Percentiles rank a stretch among this genome's conserved stretches.
phyloP scores from a whole-genome alignment of 2,329 filamentous ascomycete species.

The Emericellopsis atlantica region DNA sequence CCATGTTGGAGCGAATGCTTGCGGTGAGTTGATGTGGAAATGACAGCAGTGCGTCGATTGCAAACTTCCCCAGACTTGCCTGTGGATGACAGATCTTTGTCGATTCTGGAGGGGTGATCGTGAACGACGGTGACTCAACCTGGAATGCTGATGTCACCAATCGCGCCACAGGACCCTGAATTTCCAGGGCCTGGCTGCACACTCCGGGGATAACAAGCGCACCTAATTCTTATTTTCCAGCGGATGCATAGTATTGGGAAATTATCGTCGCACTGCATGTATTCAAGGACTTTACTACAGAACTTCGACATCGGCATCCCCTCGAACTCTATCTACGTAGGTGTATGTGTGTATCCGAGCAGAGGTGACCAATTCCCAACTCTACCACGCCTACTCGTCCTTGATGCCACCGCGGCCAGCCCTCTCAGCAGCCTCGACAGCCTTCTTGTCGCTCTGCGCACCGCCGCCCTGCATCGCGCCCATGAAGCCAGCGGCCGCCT shows the following conservation, averaged over 20 bases:
- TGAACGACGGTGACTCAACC: neutral
- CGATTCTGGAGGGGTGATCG: neutral
- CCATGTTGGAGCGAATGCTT: neutral
- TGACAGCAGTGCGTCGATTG: no score
- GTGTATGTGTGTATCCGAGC: neutral
- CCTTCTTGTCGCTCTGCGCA: constrained; percentile 86
- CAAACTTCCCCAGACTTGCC: no score
- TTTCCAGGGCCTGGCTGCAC: no score
- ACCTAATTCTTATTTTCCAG: no score
- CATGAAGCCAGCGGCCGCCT: constrained; percentile 74
- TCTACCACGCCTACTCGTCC: constrained; percentile 45
- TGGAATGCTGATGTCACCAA: neutral
- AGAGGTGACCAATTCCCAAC: neutral
- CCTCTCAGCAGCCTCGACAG: constrained; percentile 68
- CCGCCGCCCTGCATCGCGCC: constrained; percentile 59
- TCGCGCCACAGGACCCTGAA: no score
- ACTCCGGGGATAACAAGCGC: no score
- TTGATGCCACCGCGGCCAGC: constrained; percentile 58
- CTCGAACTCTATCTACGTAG: neutral
- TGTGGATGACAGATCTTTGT: neutral
- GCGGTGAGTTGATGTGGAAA: no score
- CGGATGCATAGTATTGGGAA: no score
- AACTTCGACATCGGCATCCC: no score
- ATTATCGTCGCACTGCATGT: no score
- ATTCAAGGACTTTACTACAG: no score